A percentile compares a stretch with the other conserved stretches of the same genome.
Evolutionary conservation across 1,139 yeast species (phyloP).

Genomic region (Sugiyamaella novakii): DNA sequence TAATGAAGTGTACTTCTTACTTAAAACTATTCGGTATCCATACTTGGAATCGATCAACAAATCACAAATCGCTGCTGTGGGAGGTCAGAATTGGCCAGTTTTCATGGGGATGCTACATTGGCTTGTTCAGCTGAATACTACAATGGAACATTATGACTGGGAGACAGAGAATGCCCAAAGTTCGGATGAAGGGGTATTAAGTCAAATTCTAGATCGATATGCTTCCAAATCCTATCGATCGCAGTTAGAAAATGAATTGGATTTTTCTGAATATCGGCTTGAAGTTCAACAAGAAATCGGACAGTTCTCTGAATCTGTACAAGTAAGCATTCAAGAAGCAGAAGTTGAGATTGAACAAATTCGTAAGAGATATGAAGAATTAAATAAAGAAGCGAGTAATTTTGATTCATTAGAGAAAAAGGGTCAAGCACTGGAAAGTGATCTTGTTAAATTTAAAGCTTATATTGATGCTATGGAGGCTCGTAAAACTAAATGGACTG

Average conservation of each 20-base stretch:
- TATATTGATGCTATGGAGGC: constrained; percentile 69
- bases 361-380: constrained; percentile 39
- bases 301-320: constrained; percentile 47
- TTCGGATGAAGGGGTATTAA: constrained; percentile 48
- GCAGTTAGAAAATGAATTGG: constrained; percentile 59
- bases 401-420: constrained; percentile 55
- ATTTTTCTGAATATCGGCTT: constrained; percentile 55
- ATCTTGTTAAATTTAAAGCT: constrained; percentile 67
- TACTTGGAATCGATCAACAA: constrained; percentile 77
- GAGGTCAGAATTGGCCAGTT: constrained; percentile 87
- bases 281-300: constrained; percentile 62
- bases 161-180: constrained; percentile 34
- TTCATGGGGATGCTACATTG: constrained; percentile 81
- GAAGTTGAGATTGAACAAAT: constrained; percentile 45
- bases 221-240: constrained; percentile 67
- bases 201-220: constrained; percentile 66
- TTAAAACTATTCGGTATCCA: constrained; percentile 74
- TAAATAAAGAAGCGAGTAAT: constrained; percentile 46
- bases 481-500: constrained; percentile 66
- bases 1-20: constrained; percentile 68
- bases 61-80: constrained; percentile 87
- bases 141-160: constrained; percentile 49
- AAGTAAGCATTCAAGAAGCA: constrained; percentile 50
- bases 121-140: constrained; percentile 62
- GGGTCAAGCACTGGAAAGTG: constrained; percentile 67